phyloP scores from a whole-genome alignment of 176 grass and related monocot genomes.

The Eleusine coracana region DNA sequence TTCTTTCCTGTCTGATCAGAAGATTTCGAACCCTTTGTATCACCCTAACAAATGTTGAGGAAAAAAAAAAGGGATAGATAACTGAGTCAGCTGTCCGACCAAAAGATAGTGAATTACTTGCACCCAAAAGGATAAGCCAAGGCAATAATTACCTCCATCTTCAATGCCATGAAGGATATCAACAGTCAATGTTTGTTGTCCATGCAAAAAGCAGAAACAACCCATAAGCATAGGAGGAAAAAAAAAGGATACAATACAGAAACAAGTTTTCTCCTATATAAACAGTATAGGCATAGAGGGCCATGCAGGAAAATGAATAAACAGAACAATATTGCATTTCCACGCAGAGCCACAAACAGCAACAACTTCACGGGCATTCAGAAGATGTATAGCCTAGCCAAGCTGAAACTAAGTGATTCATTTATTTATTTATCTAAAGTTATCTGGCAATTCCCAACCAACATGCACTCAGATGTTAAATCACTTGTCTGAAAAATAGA shows the following conservation, averaged over 20 bases:
- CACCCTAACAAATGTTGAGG: conserved; percentile 51
- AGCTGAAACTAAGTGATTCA: background rate
- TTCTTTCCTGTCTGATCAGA: conserved; percentile 63
- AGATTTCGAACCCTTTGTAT: conserved; percentile 60
- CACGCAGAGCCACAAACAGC: background rate
- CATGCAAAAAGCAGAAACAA: conserved; percentile 26
- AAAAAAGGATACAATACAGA: conserved; percentile 18
- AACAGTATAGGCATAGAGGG: background rate
- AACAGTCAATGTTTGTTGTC: background rate
- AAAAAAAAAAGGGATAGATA: background rate
- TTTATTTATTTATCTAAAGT: background rate
- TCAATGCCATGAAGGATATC: conserved; percentile 29
- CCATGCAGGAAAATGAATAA: background rate
- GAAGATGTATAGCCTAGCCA: conserved; percentile 1
- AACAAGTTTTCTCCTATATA: background rate
- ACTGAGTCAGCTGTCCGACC: conserved; percentile 12
- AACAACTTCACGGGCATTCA: background rate
- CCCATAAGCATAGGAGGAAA: conserved; percentile 34
- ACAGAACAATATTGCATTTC: background rate
- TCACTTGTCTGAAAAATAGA: background rate
- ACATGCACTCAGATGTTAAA: background rate
- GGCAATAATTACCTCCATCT: conserved; percentile 51
- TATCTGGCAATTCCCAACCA: background rate
- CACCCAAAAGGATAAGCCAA: background rate
- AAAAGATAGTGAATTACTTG: background rate